Conservation (phyloP, 176 grass and related monocot species). For the Bonia amplexicaulis region DNA sequence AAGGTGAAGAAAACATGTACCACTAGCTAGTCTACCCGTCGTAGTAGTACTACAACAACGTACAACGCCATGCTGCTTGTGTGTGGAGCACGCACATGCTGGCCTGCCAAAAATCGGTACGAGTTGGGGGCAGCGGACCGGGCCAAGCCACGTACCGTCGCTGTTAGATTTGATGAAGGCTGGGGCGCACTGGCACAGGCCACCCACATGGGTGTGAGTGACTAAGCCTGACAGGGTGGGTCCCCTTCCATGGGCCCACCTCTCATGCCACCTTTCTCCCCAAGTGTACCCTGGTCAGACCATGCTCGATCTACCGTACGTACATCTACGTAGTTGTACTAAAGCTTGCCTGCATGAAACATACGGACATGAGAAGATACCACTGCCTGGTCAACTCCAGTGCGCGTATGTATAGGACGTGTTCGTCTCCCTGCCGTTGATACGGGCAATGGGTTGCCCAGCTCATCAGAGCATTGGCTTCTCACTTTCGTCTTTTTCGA, state of each 20-base stretch:
- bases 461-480: no score
- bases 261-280: background rate
- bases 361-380: background rate
- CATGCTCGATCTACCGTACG: background rate
- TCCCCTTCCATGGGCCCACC: background rate
- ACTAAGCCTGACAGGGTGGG: slow-evolving; percentile 31
- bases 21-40: background rate
- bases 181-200: slow-evolving; percentile 19
- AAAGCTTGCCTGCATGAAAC: background rate
- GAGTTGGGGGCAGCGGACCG: slow-evolving; percentile 6
- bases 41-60: background rate
- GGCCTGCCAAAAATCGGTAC: background rate
- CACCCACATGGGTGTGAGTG: slow-evolving; percentile 44
- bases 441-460: background rate
- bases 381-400: background rate
- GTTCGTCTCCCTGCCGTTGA: background rate
- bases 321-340: background rate
- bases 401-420: background rate
- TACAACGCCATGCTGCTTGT: background rate
- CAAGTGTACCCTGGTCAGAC: background rate
- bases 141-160: slow-evolving; percentile 1
- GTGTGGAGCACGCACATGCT: background rate
- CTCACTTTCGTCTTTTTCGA: no score
- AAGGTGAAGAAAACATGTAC: background rate
- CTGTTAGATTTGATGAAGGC: slow-evolving; percentile 35